Evolutionary conservation across 495 filamentous ascomycete genomes (phyloP).

Genomic region (Margaritispora aquatica): DNA sequence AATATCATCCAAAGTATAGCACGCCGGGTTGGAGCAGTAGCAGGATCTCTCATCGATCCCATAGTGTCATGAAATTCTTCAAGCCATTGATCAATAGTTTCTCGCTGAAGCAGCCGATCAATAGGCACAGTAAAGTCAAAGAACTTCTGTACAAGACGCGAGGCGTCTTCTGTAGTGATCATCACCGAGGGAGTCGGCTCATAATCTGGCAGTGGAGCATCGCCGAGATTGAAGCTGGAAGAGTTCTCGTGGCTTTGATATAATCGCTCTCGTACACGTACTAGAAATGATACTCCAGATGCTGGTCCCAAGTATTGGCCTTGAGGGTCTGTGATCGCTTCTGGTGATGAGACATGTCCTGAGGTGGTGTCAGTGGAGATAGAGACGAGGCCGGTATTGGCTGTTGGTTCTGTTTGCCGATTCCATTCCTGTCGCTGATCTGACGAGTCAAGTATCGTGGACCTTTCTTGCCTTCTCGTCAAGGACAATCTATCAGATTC

Average conservation of each 20-base stretch:
- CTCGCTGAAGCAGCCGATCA: slow-evolving; percentile 31
- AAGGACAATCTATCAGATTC: neutral
- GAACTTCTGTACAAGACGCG: slow-evolving; percentile 26
- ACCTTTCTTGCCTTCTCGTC: neutral
- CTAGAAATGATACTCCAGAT: slow-evolving; percentile 3
- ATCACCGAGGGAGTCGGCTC: slow-evolving; percentile 25
- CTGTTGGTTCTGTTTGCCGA: neutral
- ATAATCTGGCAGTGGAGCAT: slow-evolving; percentile 9
- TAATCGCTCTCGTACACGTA: slow-evolving; percentile 1
- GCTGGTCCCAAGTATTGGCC: slow-evolving; percentile 7
- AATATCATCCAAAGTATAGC: neutral
- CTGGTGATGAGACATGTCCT: neutral
- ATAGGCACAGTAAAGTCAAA: slow-evolving; percentile 35
- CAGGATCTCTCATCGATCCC: slow-evolving; percentile 8
- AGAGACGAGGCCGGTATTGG: neutral
- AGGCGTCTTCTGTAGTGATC: slow-evolving; percentile 18
- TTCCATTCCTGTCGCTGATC: neutral
- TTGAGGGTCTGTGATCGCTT: neutral
- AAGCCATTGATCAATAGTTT: slow-evolving; percentile 29
- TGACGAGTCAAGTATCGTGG: neutral
- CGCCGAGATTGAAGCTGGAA: slow-evolving; percentile 24
- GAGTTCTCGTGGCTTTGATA: neutral
- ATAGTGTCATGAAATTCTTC: slow-evolving; percentile 25
- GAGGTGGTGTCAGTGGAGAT: neutral
- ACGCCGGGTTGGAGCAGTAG: neutral